phyloP scores from a whole-genome alignment of 2,329 filamentous ascomycete species.

The Cytospora schulzeri region DNA sequence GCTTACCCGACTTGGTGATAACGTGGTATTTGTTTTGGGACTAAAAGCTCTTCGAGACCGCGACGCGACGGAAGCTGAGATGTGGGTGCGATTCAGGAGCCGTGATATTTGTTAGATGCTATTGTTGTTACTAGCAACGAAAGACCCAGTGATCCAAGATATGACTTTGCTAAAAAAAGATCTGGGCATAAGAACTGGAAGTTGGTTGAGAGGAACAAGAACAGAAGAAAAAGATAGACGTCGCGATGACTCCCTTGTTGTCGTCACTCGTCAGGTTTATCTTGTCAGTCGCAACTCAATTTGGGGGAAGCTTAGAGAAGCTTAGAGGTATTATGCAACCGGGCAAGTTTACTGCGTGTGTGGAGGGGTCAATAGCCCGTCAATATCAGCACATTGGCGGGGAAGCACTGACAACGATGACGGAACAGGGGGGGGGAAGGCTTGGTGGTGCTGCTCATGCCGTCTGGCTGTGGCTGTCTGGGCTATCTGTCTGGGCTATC shows the following conservation, averaged over 20 bases:
- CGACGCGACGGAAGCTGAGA: background rate
- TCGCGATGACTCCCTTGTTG: conserved; percentile 3
- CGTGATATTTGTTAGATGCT: background rate
- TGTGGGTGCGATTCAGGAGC: background rate
- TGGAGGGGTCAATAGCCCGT: background rate
- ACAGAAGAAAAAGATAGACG: background rate
- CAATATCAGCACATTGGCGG: background rate
- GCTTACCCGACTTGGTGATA: conserved; percentile 12
- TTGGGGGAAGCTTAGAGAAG: background rate
- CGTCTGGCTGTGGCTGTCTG: too few relatives aligned
- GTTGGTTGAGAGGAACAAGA: background rate
- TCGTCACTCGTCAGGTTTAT: background rate
- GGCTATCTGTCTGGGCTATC: too few relatives aligned
- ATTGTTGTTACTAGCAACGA: background rate
- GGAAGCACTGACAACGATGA: background rate
- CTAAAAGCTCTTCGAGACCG: background rate
- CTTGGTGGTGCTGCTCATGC: too few relatives aligned
- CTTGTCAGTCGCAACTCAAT: background rate
- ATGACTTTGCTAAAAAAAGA: background rate
- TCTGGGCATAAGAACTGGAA: conserved; percentile 1
- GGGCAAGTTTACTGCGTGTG: too few relatives aligned
- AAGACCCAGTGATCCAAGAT: background rate
- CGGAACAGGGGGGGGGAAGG: background rate
- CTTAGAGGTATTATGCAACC: too few relatives aligned
- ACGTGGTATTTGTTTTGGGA: background rate